These are phyloP conservation scores for Peronospora belbahrii DNA, from an alignment of 352 stramenopile species.

Conservation along the genomic window DNA sequence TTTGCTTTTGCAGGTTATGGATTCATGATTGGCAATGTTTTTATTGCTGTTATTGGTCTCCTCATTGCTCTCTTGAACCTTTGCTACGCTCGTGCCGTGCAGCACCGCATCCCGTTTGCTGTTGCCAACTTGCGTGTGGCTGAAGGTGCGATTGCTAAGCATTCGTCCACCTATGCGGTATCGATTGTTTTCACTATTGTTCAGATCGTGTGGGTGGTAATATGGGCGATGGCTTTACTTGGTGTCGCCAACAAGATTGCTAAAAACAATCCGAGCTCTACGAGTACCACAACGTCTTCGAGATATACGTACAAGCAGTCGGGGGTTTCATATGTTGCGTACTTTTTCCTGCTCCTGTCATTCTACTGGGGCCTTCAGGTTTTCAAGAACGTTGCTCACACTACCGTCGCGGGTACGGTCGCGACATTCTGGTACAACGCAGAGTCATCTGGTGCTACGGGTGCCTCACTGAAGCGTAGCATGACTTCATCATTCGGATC, in stretches of 20 bases:
- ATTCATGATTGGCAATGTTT: conserved; percentile 58
- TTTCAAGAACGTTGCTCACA: conserved; percentile 91
- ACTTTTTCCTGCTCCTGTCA: conserved; percentile 63
- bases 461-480: conserved; percentile 70
- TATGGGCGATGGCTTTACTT: conserved; percentile 85
- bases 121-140: conserved; percentile 88
- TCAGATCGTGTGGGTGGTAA: conserved; percentile 84
- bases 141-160: conserved; percentile 83
- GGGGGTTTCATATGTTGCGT: conserved; percentile 30
- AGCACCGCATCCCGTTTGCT: conserved; percentile 91
- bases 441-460: conserved; percentile 80
- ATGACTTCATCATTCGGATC: conserved; percentile 91
- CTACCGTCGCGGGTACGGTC: conserved; percentile 88
- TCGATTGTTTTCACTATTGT: conserved; percentile 84
- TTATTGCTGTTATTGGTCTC: conserved; percentile 52
- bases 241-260: conserved; percentile 80
- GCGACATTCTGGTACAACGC: conserved; percentile 93
- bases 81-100: conserved; percentile 81
- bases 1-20: conserved; percentile 61
- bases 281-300: conserved; percentile 18
- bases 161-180: conserved; percentile 82
- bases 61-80: conserved; percentile 64
- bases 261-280: conserved; percentile 39
- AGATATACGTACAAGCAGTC: conserved; percentile 32
- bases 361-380: conserved; percentile 92